A percentile compares a stretch with the other conserved stretches of the same genome.
Evolutionary conservation across 2,329 filamentous ascomycete genomes (phyloP).

Genomic region (Xylariomycetidae sp.): DNA sequence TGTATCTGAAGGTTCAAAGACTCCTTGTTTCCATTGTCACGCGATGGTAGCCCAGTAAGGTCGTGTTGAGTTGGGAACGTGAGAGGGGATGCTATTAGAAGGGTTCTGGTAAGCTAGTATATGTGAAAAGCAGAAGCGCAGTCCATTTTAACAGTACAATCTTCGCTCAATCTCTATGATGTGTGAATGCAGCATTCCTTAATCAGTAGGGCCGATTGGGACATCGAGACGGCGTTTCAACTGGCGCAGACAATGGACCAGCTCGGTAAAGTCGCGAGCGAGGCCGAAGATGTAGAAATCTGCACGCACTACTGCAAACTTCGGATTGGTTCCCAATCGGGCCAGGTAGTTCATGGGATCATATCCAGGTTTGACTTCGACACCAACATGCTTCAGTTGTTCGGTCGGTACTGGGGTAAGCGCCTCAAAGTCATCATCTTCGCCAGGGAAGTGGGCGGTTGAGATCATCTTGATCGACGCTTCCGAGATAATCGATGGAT

Average conservation of each 20-base stretch:
- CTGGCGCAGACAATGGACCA: slow-evolving; percentile 6
- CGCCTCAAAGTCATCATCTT: too few relatives aligned
- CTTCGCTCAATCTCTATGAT: too few relatives aligned
- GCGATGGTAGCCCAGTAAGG: too few relatives aligned
- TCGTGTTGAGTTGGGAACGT: too few relatives aligned
- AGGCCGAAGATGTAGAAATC: slow-evolving; percentile 19
- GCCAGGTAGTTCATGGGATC: slow-evolving; percentile 9
- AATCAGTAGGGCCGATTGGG: too few relatives aligned
- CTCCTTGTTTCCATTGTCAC: slow-evolving; percentile 1
- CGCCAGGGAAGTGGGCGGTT: too few relatives aligned
- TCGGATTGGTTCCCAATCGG: slow-evolving; percentile 11
- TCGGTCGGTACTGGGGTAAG: slow-evolving; percentile 9
- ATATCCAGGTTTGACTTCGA: slow-evolving; percentile 9
- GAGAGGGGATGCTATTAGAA: not conserved
- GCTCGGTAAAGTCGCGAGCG: slow-evolving; percentile 8
- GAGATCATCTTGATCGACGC: slow-evolving; percentile 13
- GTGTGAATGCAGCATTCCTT: too few relatives aligned
- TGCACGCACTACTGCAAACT: slow-evolving; percentile 15
- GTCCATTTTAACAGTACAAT: too few relatives aligned
- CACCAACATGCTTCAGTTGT: slow-evolving; percentile 2
- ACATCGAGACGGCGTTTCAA: slow-evolving; percentile 5
- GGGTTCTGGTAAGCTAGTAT: not conserved
- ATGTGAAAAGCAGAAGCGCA: too few relatives aligned
- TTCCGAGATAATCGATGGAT: slow-evolving; percentile 8
- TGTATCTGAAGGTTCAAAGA: slow-evolving; percentile 5